A percentile compares a stretch with the other conserved stretches of the same genome.
These are phyloP conservation scores for Cytospora chrysosperma DNA, from an alignment of 2,329 filamentous ascomycete genomes.

Conservation along the genomic window DNA sequence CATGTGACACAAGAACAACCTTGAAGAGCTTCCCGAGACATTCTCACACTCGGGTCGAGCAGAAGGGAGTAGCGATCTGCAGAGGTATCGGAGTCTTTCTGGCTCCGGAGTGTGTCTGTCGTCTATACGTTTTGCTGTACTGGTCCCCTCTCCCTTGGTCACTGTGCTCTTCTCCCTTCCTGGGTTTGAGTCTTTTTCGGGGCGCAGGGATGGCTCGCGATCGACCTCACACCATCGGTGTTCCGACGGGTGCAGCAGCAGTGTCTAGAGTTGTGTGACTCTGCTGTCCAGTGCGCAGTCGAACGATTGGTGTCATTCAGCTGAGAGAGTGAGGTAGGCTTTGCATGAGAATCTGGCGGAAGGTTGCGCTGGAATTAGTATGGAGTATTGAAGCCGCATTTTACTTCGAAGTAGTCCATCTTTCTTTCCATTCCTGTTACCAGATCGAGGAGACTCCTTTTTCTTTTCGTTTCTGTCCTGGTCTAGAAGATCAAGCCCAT, in stretches of 20 bases:
- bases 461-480: neutral
- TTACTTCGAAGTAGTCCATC: neutral
- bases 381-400: neutral
- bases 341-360: neutral
- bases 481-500: neutral
- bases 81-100: neutral
- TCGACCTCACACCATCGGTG: neutral
- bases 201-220: neutral
- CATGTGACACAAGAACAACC: constrained; percentile 9
- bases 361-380: neutral
- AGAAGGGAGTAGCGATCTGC: neutral
- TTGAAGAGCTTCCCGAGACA: constrained; percentile 14
- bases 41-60: constrained; percentile 1
- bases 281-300: neutral
- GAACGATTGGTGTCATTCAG: neutral
- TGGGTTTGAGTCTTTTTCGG: neutral
- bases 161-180: neutral
- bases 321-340: neutral
- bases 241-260: neutral
- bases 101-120: neutral
- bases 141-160: neutral
- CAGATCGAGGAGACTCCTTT: neutral
- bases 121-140: too few relatives aligned
- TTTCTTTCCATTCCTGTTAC: neutral
- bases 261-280: neutral